Percentiles rank a stretch among this genome's conserved stretches.
These are phyloP conservation scores for Eucalyptus caleyi DNA, from an alignment of 345 rosid genomes.

Conservation along the genomic window DNA sequence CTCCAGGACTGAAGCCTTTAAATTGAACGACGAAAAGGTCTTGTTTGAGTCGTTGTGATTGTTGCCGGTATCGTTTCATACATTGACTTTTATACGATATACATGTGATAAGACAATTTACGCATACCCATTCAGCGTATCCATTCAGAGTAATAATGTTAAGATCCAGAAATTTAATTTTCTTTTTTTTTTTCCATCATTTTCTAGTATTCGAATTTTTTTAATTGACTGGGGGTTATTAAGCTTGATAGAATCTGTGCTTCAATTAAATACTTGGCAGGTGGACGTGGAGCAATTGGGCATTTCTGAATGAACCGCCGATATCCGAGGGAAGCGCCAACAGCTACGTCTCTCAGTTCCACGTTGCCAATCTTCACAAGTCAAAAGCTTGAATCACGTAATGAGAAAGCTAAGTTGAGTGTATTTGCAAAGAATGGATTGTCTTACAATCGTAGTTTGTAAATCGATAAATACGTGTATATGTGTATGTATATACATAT, in stretches of 20 bases:
- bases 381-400: background rate
- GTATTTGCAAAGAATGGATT: background rate
- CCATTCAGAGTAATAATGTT: background rate
- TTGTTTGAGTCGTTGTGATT: background rate
- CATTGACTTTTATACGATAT: background rate
- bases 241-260: background rate
- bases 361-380: conserved; percentile 27
- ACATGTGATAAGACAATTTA: background rate
- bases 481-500: background rate
- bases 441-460: background rate
- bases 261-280: conserved; percentile 1
- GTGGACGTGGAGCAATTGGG: conserved; percentile 84
- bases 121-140: background rate
- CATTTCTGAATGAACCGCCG: conserved; percentile 75
- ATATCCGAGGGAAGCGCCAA: conserved; percentile 33
- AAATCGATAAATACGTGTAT: background rate
- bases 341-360: conserved; percentile 46
- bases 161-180: background rate
- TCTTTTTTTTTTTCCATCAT: background rate
- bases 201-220: background rate
- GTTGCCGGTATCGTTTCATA: background rate
- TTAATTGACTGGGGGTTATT: background rate
- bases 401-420: background rate
- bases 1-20: background rate
- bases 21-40: background rate